phyloP scores from a whole-genome alignment of 176 grass and related monocot genomes.

The Echinochloa phyllopogon region DNA sequence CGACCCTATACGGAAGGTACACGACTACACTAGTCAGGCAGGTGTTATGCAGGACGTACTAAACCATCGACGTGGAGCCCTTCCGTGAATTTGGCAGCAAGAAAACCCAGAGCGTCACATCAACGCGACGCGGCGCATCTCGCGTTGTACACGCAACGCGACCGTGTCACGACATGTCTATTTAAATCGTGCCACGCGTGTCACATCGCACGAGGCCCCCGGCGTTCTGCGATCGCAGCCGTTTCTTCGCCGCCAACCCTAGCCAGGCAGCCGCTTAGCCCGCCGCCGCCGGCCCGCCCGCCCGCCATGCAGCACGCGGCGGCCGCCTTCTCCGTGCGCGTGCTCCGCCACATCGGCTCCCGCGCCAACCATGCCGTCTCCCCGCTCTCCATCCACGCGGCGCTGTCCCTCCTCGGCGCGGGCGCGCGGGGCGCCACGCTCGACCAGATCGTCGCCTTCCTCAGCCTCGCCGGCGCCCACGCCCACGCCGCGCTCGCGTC shows the following conservation, averaged over 20 bases:
- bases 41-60: no score
- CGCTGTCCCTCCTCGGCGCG: constrained; percentile 51
- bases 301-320: constrained; percentile 25
- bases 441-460: constrained; percentile 54
- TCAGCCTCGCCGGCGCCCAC: constrained; percentile 36
- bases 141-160: constrained; percentile 2
- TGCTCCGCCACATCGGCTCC: constrained; percentile 26
- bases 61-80: not conserved
- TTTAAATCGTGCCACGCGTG: not conserved
- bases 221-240: no score
- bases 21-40: no score
- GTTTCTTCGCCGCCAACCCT: not conserved
- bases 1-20: no score
- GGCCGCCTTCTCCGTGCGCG: constrained; percentile 42
- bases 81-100: not conserved
- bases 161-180: not conserved
- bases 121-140: constrained; percentile 36
- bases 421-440: constrained; percentile 44
- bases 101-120: not conserved
- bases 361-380: constrained; percentile 50
- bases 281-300: not conserved
- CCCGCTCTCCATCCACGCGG: constrained; percentile 48
- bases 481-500: constrained; percentile 38
- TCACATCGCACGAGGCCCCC: no score
- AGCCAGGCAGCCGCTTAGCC: not conserved